Conservation (phyloP, 2,329 filamentous ascomycete species). For the Colletotrichum sp. region DNA sequence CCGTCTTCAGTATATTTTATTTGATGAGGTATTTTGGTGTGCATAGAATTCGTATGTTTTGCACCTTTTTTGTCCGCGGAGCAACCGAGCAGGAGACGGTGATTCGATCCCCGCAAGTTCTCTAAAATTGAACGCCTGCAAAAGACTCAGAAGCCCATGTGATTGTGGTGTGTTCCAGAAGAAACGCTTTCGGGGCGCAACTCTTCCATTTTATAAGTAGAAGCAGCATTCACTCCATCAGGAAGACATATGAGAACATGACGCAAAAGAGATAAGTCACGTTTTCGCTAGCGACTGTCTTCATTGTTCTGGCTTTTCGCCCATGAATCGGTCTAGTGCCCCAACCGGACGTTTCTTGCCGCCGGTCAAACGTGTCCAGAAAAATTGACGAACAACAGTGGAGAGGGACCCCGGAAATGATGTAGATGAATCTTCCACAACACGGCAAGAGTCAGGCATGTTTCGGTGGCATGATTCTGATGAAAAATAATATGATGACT, state of each 20-base stretch:
- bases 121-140: not conserved
- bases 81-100: no score
- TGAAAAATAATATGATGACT: not conserved
- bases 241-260: not conserved
- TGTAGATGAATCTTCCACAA: not conserved
- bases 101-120: not conserved
- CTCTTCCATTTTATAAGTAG: not conserved
- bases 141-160: accelerated
- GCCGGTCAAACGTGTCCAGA: not conserved
- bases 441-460: not conserved
- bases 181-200: not conserved
- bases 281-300: no score
- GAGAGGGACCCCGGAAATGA: not conserved
- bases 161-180: not conserved
- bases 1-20: not conserved
- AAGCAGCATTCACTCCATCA: not conserved
- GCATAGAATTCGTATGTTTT: accelerated
- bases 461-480: not conserved
- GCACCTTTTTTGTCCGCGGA: not conserved
- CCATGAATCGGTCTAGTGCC: no score
- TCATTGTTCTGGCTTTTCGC: no score
- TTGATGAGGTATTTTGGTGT: accelerated
- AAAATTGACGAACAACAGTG: no score
- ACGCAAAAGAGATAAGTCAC: no score
- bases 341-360: not conserved